These are phyloP conservation scores for Clarireedia monteithiana DNA, from an alignment of 2,329 filamentous ascomycete species.

Conservation along the genomic window DNA sequence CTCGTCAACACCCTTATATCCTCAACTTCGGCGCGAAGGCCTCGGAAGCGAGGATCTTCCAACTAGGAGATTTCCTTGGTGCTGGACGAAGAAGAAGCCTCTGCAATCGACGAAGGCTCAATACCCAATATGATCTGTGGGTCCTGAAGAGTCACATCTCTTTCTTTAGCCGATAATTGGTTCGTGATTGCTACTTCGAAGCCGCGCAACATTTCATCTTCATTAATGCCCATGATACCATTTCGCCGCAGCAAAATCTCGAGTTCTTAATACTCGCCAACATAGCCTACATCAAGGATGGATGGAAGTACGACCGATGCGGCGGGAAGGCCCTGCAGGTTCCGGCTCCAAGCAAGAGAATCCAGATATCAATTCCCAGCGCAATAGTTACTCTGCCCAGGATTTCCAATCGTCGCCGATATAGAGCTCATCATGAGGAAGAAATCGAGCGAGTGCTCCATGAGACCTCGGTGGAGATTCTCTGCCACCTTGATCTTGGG, in stretches of 20 bases:
- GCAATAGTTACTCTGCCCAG: slow-evolving; percentile 32
- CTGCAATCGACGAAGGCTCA: neutral
- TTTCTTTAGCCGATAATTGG: too few relatives aligned
- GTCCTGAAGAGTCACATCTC: neutral
- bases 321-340: slow-evolving; percentile 20
- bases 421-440: slow-evolving; percentile 29
- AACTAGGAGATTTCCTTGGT: slow-evolving; percentile 12
- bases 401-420: slow-evolving; percentile 25
- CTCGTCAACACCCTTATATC: neutral
- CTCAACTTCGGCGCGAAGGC: slow-evolving; percentile 1
- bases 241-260: slow-evolving; percentile 4
- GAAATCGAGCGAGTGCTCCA: slow-evolving; percentile 28
- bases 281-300: slow-evolving; percentile 31
- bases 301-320: slow-evolving; percentile 26
- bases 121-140: neutral
- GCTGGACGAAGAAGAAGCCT: neutral
- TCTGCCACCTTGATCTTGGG: slow-evolving; percentile 28
- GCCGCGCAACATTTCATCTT: slow-evolving; percentile 10
- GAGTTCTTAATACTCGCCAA: slow-evolving; percentile 23
- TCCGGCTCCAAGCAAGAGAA: slow-evolving; percentile 25
- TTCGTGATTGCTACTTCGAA: slow-evolving; percentile 16
- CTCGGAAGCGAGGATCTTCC: slow-evolving; percentile 15
- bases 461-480: slow-evolving; percentile 9
- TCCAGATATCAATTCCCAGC: slow-evolving; percentile 33
- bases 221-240: slow-evolving; percentile 12